phyloP scores from a whole-genome alignment of 768 basidiomycete species.

The Boletus pseudo-olivaceus region DNA sequence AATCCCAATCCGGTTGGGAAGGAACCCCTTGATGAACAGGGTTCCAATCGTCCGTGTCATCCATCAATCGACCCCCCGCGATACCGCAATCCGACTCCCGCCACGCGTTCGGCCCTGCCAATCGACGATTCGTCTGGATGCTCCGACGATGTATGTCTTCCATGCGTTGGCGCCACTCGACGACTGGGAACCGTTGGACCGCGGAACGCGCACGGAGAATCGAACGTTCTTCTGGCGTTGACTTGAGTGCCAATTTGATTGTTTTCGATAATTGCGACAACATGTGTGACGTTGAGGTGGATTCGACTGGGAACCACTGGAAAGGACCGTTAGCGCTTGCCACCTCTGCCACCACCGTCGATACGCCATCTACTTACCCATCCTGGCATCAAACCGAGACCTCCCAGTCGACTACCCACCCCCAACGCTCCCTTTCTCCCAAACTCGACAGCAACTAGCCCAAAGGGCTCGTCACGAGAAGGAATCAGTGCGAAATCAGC shows the following conservation, averaged over 20 bases:
- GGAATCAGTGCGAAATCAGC: conserved; percentile 96
- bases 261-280: conserved; percentile 92
- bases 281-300: conserved; percentile 90
- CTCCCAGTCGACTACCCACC: conserved; percentile 90
- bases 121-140: conserved; percentile 63
- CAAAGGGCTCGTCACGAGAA: conserved; percentile 95
- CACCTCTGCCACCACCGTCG: no score
- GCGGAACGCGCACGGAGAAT: conserved; percentile 91
- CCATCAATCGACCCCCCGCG: conserved; percentile 42
- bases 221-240: conserved; percentile 85
- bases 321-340: neutral
- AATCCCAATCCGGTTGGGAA: conserved; percentile 75
- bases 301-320: conserved; percentile 97
- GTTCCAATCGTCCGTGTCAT: conserved; percentile 77
- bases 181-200: conserved; percentile 94
- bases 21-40: conserved; percentile 64
- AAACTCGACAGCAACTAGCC: conserved; percentile 94
- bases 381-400: conserved; percentile 95
- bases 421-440: conserved; percentile 95
- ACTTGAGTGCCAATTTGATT: conserved; percentile 90
- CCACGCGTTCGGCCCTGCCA: conserved; percentile 77
- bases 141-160: conserved; percentile 93
- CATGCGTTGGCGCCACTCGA: conserved; percentile 94
- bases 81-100: conserved; percentile 63
- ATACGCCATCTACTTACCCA: conserved; percentile 60